phyloP scores from a whole-genome alignment of 371 early-diverging fungal species.

The Mortierella sp. region DNA sequence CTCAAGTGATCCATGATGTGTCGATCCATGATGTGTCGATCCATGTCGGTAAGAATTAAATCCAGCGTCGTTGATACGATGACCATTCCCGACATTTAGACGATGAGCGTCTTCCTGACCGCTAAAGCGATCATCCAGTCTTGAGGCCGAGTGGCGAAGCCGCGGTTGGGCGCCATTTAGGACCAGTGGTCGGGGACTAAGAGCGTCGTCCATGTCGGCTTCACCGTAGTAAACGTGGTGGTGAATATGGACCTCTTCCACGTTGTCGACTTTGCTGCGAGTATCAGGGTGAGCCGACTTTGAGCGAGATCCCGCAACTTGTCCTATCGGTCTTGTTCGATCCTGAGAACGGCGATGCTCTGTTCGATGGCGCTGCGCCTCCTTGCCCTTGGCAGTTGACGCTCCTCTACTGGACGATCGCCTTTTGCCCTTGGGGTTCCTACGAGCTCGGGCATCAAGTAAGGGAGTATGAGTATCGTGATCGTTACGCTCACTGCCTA shows the following conservation, averaged over 20 bases:
- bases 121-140: conserved; percentile 1
- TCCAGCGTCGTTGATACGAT: not conserved
- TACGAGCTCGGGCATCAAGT: not conserved
- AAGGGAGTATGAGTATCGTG: not conserved
- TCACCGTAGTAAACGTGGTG: conserved; percentile 42
- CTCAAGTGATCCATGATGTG: not conserved
- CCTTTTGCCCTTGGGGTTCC: not conserved
- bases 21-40: not conserved
- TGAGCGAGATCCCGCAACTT: not conserved
- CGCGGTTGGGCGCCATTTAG: not conserved
- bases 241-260: conserved; percentile 49
- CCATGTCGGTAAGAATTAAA: conserved; percentile 8
- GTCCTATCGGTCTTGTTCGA: not conserved
- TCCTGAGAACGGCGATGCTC: not conserved
- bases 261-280: conserved; percentile 22
- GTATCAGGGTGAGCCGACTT: conserved; percentile 13
- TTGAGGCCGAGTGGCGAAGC: not conserved
- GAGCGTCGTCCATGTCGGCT: not conserved
- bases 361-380: not conserved
- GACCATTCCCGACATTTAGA: not conserved
- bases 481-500: not conserved
- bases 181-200: not conserved
- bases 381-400: not conserved
- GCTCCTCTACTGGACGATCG: conserved; percentile 3
- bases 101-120: conserved; percentile 21